Base-by-base conservation (phyloP, 2,329 filamentous ascomycete genomes). In the Fusarium sp. region DNA sequence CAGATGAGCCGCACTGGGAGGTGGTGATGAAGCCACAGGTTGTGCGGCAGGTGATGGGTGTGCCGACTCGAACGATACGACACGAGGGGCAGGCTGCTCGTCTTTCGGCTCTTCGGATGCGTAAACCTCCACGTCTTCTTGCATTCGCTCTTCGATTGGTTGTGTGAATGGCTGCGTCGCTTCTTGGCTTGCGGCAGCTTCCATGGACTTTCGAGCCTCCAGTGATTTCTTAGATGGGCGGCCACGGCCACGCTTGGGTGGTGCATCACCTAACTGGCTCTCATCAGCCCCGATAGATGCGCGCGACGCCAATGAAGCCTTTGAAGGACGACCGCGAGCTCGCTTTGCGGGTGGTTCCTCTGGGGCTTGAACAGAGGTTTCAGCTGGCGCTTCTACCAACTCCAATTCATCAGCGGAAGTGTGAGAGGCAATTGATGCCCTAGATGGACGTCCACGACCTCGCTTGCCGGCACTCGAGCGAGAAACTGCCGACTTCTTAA, bases 401-500 rank as follows among this genome's bases (percentile, higher is more conserved):
- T 76, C 72, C 8, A 73, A 68, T 22, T 72, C 70, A 39, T 77
- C 69, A 26, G 72, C 46, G 3, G 75, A 73, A n/a, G 66, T 58
- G 22, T 70, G 72, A 7, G 75, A 71, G 3, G 73, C 73, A 17
- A 76, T 54, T 4, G 79, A 80, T 38, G 74, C 70, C 57, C 76
- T 78, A 10, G 74, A 74, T 18, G 74, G 72, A 7, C 76, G 71
- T 22, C 75, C 79, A 66, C 76, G 73, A 2, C 72, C 68, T 48
- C 72, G 68, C 54, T 73, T 78, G 22, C 66, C 63, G 2, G 68
- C 63, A 11, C 69, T 72, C 10, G 58, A 58, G 13, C 64, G 57
- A 52, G 55, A 66, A 34, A 58, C 38, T 11, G 66, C 67, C 24
- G 77, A 77, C 24, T 78, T 81, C 62, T 80, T 81, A 15, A 82